Conservation (phyloP, 805 yeast genomes). For the Pichia kluyveri region DNA sequence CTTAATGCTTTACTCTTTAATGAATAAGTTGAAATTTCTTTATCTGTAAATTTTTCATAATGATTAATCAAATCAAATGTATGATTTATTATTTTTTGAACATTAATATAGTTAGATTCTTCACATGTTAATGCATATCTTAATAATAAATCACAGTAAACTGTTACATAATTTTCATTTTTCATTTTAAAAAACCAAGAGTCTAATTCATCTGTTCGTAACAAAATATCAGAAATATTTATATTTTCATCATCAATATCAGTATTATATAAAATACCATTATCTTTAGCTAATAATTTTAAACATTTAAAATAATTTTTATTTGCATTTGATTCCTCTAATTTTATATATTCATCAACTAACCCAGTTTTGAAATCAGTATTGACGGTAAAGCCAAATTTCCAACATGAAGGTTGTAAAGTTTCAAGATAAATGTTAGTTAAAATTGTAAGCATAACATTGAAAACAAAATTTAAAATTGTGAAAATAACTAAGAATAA, state of each 20-base stretch:
- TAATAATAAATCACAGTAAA: slow-evolving; percentile 29
- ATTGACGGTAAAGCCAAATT: slow-evolving; percentile 22
- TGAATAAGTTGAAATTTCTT: slow-evolving; percentile 18
- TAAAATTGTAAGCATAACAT: slow-evolving; percentile 25
- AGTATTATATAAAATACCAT: slow-evolving; percentile 14
- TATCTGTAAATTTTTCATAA: slow-evolving; percentile 17
- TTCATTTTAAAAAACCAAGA: slow-evolving; percentile 22
- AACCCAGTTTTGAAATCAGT: slow-evolving; percentile 29
- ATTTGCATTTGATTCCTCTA: slow-evolving; percentile 27
- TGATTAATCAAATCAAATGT: slow-evolving; percentile 25
- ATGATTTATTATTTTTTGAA: slow-evolving; percentile 19
- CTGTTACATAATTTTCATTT: slow-evolving; percentile 25
- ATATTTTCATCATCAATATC: slow-evolving; percentile 9
- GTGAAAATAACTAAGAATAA: slow-evolving; percentile 33
- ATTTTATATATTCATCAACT: slow-evolving; percentile 29
- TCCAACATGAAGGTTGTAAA: slow-evolving; percentile 20
- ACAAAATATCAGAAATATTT: slow-evolving; percentile 15
- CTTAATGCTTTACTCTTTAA: slow-evolving; percentile 28
- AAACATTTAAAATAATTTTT: slow-evolving; percentile 24
- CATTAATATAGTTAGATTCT: slow-evolving; percentile 16
- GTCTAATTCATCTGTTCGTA: slow-evolving; percentile 16
- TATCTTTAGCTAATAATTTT: slow-evolving; percentile 22
- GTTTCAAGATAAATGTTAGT: slow-evolving; percentile 22
- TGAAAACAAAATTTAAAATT: slow-evolving; percentile 29
- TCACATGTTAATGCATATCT: slow-evolving; percentile 31